These are phyloP conservation scores for Phytopythium mirpurense DNA, from an alignment of 352 stramenopile species.

Conservation along the genomic window DNA sequence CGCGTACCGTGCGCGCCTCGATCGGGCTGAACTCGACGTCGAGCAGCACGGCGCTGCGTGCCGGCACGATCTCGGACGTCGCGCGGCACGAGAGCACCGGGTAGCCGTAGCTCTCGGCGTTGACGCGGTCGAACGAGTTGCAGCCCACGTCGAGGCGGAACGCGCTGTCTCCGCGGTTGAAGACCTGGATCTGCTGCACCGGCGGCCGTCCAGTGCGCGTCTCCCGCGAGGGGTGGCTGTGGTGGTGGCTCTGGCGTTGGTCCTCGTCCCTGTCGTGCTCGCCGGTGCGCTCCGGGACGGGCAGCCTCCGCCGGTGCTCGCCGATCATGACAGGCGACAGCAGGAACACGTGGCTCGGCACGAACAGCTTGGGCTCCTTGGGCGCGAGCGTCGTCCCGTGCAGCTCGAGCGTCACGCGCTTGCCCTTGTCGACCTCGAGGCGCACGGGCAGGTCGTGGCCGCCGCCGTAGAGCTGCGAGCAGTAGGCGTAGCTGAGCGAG, in stretches of 20 bases:
- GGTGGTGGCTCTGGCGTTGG: conserved; percentile 1
- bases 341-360: conserved; percentile 45
- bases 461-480: conserved; percentile 69
- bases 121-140: conserved; percentile 48
- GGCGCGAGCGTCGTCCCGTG: conserved; percentile 71
- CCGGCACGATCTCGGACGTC: conserved; percentile 51
- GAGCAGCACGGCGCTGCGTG: conserved; percentile 53
- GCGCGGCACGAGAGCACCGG: conserved; percentile 48
- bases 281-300: background rate
- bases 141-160: conserved; percentile 62
- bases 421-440: conserved; percentile 87
- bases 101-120: conserved; percentile 44
- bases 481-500: conserved; percentile 62
- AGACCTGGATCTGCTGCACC: conserved; percentile 70
- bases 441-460: conserved; percentile 83
- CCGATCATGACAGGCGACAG: conserved; percentile 74
- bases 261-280: conserved; percentile 5
- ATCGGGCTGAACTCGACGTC: conserved; percentile 80
- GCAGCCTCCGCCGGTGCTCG: conserved; percentile 32
- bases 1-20: conserved; percentile 43
- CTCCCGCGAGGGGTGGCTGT: background rate
- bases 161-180: conserved; percentile 67
- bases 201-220: conserved; percentile 20
- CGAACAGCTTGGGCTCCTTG: conserved; percentile 63
- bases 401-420: conserved; percentile 82